A percentile compares a stretch with the other conserved stretches of the same genome.
Evolutionary conservation across 495 filamentous ascomycete species (phyloP).

Genomic region (Penicillium cosmopolitanum): DNA sequence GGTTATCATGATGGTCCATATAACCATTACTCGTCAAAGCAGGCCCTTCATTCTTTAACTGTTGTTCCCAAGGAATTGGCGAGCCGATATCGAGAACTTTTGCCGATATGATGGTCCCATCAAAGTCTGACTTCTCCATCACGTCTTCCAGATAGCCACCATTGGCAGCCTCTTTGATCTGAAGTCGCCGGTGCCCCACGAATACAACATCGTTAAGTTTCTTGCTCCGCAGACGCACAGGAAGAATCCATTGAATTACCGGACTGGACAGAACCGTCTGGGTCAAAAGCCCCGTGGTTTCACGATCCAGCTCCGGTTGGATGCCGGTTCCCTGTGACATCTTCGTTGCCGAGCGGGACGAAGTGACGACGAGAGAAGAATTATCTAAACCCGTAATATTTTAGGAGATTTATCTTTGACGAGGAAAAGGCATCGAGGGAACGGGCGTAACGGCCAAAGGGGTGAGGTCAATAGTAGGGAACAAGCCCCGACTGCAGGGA

Average conservation of each 20-base stretch:
- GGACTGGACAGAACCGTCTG: conserved; percentile 77
- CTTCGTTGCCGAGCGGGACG: not conserved
- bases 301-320: not conserved
- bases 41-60: conserved; percentile 23
- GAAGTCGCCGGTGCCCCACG: conserved; percentile 67
- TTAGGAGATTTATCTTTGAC: too few relatives aligned
- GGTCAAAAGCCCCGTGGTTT: conserved; percentile 66
- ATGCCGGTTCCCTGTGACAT: not conserved
- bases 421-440: not conserved
- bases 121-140: conserved; percentile 73
- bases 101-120: conserved; percentile 56
- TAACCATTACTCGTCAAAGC: not conserved
- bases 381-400: too few relatives aligned
- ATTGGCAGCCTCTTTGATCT: conserved; percentile 66
- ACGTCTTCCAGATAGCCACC: conserved; percentile 70
- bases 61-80: conserved; percentile 35
- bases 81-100: conserved; percentile 46
- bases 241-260: conserved; percentile 75
- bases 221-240: conserved; percentile 71
- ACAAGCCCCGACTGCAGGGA: not conserved
- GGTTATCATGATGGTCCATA: conserved; percentile 5
- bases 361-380: too few relatives aligned
- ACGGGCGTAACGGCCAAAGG: not conserved
- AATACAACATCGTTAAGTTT: conserved; percentile 88
- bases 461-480: not conserved